Percentiles rank a stretch among this genome's conserved stretches.
Conservation (phyloP, 23 red algal genomes). For the Gracilaria gracilis region DNA sequence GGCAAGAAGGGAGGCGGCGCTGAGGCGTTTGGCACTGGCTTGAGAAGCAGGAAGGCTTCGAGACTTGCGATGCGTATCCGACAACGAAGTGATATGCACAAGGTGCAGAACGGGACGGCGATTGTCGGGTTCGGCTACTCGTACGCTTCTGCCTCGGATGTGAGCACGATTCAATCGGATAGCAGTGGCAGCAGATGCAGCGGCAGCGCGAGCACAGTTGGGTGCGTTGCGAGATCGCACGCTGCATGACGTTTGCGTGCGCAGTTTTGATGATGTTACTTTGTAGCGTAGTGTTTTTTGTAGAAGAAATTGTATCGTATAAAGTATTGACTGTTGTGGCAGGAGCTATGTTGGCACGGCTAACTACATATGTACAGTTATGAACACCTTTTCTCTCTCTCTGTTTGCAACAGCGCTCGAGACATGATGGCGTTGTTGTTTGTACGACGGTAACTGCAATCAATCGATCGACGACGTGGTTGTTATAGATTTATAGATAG, state of each 20-base stretch:
- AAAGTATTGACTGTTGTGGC: too few species aligned
- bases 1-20: neutral
- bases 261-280: neutral
- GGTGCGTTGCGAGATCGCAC: neutral
- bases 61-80: conserved; percentile 12
- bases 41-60: conserved; percentile 8
- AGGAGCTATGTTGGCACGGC: too few species aligned
- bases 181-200: neutral
- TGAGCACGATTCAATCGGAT: conserved; percentile 26
- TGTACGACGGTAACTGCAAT: too few species aligned
- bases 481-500: too few species aligned
- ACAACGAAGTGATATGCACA: conserved; percentile 21
- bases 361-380: too few species aligned
- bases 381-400: too few species aligned
- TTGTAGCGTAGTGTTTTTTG: neutral
- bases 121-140: conserved; percentile 59
- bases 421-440: too few species aligned
- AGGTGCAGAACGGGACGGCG: conserved; percentile 29
- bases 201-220: neutral
- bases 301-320: neutral
- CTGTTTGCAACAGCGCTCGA: too few species aligned
- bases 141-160: neutral
- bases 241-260: neutral
- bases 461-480: too few species aligned
- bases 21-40: neutral